phyloP scores from a whole-genome alignment of 371 early-diverging fungal genomes.

The Mucor ambiguus region DNA sequence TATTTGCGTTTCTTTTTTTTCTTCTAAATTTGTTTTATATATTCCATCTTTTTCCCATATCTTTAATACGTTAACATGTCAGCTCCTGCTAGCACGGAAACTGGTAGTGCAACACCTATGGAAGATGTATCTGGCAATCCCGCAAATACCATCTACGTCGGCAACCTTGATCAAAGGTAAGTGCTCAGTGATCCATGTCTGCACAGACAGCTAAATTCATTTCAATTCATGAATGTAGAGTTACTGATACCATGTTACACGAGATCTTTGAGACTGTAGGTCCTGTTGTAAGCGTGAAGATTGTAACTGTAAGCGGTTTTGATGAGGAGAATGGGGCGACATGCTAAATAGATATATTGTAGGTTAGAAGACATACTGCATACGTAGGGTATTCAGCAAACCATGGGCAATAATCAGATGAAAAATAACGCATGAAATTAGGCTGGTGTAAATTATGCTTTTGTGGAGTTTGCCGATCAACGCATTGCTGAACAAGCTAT shows the following conservation, averaged over 20 bases:
- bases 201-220: not conserved
- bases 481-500: constrained; percentile 76
- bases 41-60: not conserved
- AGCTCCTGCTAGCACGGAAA: constrained; percentile 5
- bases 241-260: constrained; percentile 75
- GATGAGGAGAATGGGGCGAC: not conserved
- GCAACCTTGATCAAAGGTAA: constrained; percentile 83
- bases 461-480: constrained; percentile 83
- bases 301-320: constrained; percentile 66
- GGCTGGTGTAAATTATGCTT: constrained; percentile 82
- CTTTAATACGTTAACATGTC: constrained; percentile 9
- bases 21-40: not conserved
- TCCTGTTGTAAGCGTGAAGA: constrained; percentile 73
- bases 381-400: constrained; percentile 17
- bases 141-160: constrained; percentile 70
- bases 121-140: constrained; percentile 22
- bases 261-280: constrained; percentile 79
- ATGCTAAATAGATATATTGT: not conserved
- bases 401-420: not conserved
- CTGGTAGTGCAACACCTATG: not conserved
- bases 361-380: constrained; percentile 27
- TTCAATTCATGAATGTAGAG: constrained; percentile 23
- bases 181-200: not conserved
- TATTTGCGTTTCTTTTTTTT: constrained; percentile 2
- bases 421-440: not conserved